Base-by-base conservation (phyloP, 768 basidiomycete species). In the Cubamyces lactineus region DNA sequence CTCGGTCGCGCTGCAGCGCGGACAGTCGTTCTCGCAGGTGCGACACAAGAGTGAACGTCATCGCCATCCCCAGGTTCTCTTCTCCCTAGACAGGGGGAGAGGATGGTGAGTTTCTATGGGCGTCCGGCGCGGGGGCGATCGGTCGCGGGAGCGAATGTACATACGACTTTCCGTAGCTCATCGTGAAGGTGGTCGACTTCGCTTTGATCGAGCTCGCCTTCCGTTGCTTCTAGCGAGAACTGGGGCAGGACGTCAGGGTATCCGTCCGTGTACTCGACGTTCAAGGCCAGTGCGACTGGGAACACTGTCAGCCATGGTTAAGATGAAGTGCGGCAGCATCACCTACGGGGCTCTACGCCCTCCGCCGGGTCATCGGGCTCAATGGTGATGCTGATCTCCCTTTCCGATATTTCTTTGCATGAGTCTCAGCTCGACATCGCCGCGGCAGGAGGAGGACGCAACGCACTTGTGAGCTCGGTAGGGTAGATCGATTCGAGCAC, bases 401-500 rank as follows among this genome's bases (percentile, higher is more conserved):
- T 85, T 72, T 94, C 89, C 67, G 92, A 93, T 71, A 90, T 72
- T 82, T 90, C 96, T 98, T 91, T 69, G 61, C 69, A 75, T 71
- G 75, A 75, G 76, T 73, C 78, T 86, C 76, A 87, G 84, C 74
- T 66, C 71, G 70, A 66, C 53, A 67, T 66, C 67, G 69, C 67
- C 72, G 64, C 62, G 56, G 19, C 42, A 51, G 58, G 38, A 49
- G 62, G 69, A 71, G 70, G 71, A 69, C 67, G 69, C 67, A 66
- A 91, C 94, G 72, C 79, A 97, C 96, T 91, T 70, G 89, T 84
- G 60, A 97, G 79, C 75, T 98, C 96, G 66, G 92, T 89, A 5
- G 96, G 94, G 74, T 96, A 98, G 74, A 98, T 98, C 2, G 94
- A 89, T 77, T 96, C 94, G 67, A 98, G 83, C 26, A 97, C 94